phyloP scores from a whole-genome alignment of 169 alveolate genomes.

The Plasmodium blacklocki region DNA sequence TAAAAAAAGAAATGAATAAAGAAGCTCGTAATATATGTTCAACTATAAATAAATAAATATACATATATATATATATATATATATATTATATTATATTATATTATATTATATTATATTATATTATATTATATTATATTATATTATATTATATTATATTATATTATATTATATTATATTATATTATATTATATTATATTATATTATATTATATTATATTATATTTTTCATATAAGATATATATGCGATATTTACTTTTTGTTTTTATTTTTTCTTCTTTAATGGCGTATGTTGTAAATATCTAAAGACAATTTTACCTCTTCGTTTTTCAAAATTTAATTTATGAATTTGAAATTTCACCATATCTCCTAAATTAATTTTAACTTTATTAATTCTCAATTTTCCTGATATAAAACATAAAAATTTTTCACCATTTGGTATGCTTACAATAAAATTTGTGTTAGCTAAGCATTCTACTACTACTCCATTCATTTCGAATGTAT shows the following conservation, averaged over 20 bases:
- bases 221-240: too few relatives aligned
- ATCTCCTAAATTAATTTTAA: constrained; percentile 68
- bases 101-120: too few relatives aligned
- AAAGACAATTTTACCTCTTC: constrained; percentile 54
- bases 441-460: constrained; percentile 61
- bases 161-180: too few relatives aligned
- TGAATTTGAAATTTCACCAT: constrained; percentile 58
- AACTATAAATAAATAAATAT: too few relatives aligned
- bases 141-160: too few relatives aligned
- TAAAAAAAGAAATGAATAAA: too few relatives aligned
- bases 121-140: too few relatives aligned
- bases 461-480: constrained; percentile 66
- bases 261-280: constrained; percentile 10
- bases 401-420: constrained; percentile 66
- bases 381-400: constrained; percentile 51
- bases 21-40: too few relatives aligned
- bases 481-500: constrained; percentile 69
- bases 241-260: background rate
- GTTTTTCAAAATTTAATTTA: constrained; percentile 66
- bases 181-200: too few relatives aligned
- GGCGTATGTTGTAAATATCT: constrained; percentile 59
- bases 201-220: too few relatives aligned
- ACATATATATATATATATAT: too few relatives aligned
- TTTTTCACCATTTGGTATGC: constrained; percentile 70
- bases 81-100: too few relatives aligned